phyloP scores from a whole-genome alignment of 1,139 yeast species.

The Lodderomyces margitis region DNA sequence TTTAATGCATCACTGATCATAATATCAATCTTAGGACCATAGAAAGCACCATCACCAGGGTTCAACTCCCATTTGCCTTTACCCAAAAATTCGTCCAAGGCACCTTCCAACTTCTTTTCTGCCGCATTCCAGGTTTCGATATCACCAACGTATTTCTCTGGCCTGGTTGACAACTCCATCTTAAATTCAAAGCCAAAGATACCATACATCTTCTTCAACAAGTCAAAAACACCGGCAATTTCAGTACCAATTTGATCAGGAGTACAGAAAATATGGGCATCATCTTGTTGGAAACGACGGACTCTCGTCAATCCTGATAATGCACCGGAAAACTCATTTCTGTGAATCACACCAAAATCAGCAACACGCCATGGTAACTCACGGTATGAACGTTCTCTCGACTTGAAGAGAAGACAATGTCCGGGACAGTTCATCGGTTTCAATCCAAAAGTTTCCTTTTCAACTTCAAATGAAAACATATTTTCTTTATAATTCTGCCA shows the following conservation, averaged over 20 bases:
- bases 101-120: conserved; percentile 70
- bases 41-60: conserved; percentile 98
- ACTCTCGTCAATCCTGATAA: conserved; percentile 86
- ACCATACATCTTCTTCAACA: conserved; percentile 76
- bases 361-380: conserved; percentile 96
- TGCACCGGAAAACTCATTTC: conserved; percentile 94
- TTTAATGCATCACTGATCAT: conserved; percentile 86
- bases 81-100: conserved; percentile 65
- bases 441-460: conserved; percentile 82
- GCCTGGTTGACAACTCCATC: conserved; percentile 91
- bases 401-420: conserved; percentile 84
- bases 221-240: conserved; percentile 74
- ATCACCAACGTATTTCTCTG: conserved; percentile 87
- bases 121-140: conserved; percentile 87
- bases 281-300: conserved; percentile 98
- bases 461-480: conserved; percentile 95
- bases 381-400: conserved; percentile 87
- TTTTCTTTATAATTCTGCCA: conserved; percentile 97
- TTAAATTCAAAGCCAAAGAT: conserved; percentile 85
- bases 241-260: conserved; percentile 83
- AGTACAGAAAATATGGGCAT: conserved; percentile 95
- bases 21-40: conserved; percentile 97
- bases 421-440: conserved; percentile 99
- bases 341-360: conserved; percentile 92
- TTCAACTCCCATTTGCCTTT: conserved; percentile 87